Base-by-base conservation (phyloP, 2,329 filamentous ascomycete genomes). In the Penicillium sp. region DNA sequence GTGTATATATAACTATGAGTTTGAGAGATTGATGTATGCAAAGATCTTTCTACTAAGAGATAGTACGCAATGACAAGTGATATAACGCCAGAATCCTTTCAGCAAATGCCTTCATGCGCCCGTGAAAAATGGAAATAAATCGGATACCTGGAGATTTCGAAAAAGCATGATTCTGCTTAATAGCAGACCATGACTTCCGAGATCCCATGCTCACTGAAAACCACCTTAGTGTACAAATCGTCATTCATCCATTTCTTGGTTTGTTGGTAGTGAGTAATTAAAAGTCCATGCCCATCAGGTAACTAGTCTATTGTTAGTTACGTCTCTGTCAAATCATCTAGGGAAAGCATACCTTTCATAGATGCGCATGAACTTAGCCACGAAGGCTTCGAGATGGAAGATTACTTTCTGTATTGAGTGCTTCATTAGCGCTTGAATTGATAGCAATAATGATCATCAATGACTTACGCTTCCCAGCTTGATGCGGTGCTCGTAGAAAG, bases 361-460 rank as follows among this genome's bases (percentile, higher is more conserved):
- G 65, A 97, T 86, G 66, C 93, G 86, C 93, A 99, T 97, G 73
- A 97, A 96, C 79, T 97, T 97, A 57, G 93, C 93, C 57, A 99
- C 94, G 76, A 99, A 99, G 4, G 94, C 94, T 76, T 99, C 95
- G 4, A 99, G 80, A 71, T 99, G 95, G 76, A 99, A 99, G 61
- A 99, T 97, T 57, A 96, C 90, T 82, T 99, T 99, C 75, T 81
- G 58, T 56, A 63, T 16, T 34, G 23, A 10, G 13, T 47, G 23
- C 0, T 11, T 27, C 13, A 50, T 61, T 41, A 70, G 53, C 36
- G 40, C 16, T 13, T 33, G 16, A 8, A 34, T 31, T 4, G 5
- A 4, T 13, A 3, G 16, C 16, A 8, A 25, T 9, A 5, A 8
- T 15, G 2, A 5, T 8, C 5, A 25, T 16, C 23, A 8, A 34